These are phyloP conservation scores for Hypoxylon sp. DNA, from an alignment of 2,329 filamentous ascomycete species.

Conservation along the genomic window DNA sequence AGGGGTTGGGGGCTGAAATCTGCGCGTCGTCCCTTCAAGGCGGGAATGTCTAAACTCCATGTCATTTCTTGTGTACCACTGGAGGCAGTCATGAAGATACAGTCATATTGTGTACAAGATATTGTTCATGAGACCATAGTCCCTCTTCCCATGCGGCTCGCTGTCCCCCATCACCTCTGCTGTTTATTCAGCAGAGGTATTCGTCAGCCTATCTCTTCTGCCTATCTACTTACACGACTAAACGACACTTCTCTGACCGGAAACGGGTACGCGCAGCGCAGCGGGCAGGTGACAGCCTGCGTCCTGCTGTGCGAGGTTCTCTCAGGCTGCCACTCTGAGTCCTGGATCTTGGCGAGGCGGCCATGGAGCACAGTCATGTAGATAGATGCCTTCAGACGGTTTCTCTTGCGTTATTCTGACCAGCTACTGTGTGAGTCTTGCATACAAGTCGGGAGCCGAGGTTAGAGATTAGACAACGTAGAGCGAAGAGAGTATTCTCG, in stretches of 20 bases:
- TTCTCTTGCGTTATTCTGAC: background rate
- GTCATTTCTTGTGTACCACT: background rate
- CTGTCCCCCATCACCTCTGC: background rate
- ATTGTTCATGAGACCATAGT: background rate
- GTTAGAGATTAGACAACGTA: background rate
- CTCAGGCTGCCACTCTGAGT: background rate
- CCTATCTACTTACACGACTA: background rate
- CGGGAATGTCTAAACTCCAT: background rate
- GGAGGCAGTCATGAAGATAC: background rate
- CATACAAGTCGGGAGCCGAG: background rate
- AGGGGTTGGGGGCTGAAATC: background rate
- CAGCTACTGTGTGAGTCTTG: background rate
- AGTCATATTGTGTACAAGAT: background rate
- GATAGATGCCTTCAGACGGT: background rate
- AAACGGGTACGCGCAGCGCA: conserved; percentile 25
- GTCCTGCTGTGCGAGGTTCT: conserved; percentile 17
- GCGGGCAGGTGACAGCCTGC: conserved; percentile 13
- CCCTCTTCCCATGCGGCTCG: background rate
- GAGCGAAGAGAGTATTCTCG: background rate
- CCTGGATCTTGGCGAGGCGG: background rate
- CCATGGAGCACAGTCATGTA: background rate
- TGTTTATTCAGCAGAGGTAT: no score
- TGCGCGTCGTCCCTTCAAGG: background rate
- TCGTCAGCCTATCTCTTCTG: no score
- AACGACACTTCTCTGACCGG: conserved; percentile 6